Conservation (phyloP, 148 eudicot genomes). For the Arbutus unedo region DNA sequence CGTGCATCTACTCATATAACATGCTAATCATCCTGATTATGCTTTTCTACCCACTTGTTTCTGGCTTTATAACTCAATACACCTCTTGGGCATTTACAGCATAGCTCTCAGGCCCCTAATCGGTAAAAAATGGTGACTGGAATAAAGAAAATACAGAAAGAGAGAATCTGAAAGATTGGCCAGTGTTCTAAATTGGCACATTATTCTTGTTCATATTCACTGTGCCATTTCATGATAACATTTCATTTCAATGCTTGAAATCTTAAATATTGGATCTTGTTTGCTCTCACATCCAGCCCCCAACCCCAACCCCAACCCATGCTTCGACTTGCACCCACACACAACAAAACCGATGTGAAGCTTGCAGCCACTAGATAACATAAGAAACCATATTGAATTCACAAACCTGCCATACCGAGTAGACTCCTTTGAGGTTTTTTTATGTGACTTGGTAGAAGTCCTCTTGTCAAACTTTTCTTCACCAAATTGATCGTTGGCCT, state of each 20-base stretch:
- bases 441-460: conserved; percentile 51
- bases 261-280: neutral
- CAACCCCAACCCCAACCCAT: neutral
- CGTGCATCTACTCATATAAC: no score
- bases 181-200: neutral
- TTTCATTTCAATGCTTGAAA: neutral
- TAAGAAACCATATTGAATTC: neutral
- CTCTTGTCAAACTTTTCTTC: conserved; percentile 58
- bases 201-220: neutral
- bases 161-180: neutral
- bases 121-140: neutral
- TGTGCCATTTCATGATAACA: neutral
- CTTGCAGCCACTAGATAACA: conserved; percentile 1
- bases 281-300: neutral
- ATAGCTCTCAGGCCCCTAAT: neutral
- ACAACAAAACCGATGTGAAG: neutral
- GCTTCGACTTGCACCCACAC: neutral
- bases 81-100: neutral
- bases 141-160: neutral
- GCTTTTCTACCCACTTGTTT: neutral
- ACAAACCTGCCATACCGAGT: conserved; percentile 45
- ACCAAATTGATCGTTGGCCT: conserved; percentile 50
- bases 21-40: neutral
- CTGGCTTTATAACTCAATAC: neutral
- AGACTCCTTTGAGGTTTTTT: conserved; percentile 33